phyloP scores from a whole-genome alignment of 2,329 filamentous ascomycete species.

The Alternaria postmessia region DNA sequence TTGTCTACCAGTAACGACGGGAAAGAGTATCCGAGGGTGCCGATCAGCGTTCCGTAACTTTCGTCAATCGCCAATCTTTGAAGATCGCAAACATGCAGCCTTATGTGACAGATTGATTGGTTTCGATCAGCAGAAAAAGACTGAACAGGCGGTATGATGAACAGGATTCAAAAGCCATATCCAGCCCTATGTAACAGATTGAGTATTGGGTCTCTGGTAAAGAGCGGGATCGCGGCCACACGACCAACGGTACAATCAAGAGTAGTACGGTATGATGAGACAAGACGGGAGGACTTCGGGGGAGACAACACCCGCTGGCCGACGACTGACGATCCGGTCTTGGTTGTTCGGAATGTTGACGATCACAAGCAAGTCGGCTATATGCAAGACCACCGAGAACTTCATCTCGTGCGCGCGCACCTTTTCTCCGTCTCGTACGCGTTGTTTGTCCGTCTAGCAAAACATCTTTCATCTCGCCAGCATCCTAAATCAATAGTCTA shows the following conservation, averaged over 20 bases:
- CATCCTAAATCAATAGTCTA: background rate
- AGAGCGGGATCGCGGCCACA: background rate
- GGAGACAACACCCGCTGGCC: background rate
- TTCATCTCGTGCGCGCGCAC: too few species aligned
- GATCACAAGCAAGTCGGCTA: background rate
- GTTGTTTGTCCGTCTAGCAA: background rate
- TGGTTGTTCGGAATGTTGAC: background rate
- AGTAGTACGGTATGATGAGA: background rate
- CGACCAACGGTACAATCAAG: background rate
- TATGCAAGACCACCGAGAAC: background rate
- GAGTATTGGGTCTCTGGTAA: background rate
- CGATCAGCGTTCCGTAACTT: background rate
- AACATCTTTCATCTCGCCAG: background rate
- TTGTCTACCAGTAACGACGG: too few species aligned
- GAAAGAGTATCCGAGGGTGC: background rate
- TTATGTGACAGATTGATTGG: background rate
- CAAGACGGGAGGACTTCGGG: background rate
- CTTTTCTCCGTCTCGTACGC: too few species aligned
- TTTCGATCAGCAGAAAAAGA: background rate
- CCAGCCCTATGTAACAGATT: background rate
- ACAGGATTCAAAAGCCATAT: too few species aligned
- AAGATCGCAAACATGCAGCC: background rate
- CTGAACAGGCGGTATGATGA: too few species aligned
- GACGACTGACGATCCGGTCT: background rate
- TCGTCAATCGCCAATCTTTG: background rate